phyloP scores from a whole-genome alignment of 306 rosid genomes.

The Fragaria nilgerrensis region DNA sequence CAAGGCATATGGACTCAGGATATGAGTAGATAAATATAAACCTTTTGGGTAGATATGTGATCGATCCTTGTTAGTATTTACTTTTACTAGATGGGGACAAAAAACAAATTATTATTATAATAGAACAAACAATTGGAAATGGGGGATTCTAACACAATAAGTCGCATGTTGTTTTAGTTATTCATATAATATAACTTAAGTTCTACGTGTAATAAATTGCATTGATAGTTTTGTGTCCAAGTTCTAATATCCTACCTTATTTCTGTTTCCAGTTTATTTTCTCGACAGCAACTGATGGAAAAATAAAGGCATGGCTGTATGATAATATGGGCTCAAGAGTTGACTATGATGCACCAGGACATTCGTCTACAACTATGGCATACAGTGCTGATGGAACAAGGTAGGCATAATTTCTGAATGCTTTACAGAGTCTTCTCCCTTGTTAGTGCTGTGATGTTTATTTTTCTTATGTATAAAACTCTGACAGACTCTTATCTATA shows the following conservation, averaged over 20 bases:
- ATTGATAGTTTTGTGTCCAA: conserved; percentile 10
- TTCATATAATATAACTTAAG: neutral
- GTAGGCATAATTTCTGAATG: conserved; percentile 36
- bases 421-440: conserved; percentile 6
- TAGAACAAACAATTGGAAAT: neutral
- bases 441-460: neutral
- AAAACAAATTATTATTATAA: neutral
- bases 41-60: neutral
- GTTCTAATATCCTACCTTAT: conserved; percentile 11
- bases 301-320: conserved; percentile 99
- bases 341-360: conserved; percentile 98
- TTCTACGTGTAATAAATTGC: conserved; percentile 15
- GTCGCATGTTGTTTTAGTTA: neutral
- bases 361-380: conserved; percentile 89
- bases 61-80: neutral
- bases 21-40: neutral
- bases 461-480: conserved; percentile 14
- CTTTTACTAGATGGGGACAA: neutral
- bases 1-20: neutral
- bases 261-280: conserved; percentile 69
- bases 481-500: conserved; percentile 19
- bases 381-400: conserved; percentile 97
- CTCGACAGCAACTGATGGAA: conserved; percentile 98
- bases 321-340: conserved; percentile 97
- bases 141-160: neutral